Percentiles rank a stretch among this genome's conserved stretches.
Evolutionary conservation across 2,329 filamentous ascomycete genomes (phyloP).

Genomic region (Dactylellina sp.): DNA sequence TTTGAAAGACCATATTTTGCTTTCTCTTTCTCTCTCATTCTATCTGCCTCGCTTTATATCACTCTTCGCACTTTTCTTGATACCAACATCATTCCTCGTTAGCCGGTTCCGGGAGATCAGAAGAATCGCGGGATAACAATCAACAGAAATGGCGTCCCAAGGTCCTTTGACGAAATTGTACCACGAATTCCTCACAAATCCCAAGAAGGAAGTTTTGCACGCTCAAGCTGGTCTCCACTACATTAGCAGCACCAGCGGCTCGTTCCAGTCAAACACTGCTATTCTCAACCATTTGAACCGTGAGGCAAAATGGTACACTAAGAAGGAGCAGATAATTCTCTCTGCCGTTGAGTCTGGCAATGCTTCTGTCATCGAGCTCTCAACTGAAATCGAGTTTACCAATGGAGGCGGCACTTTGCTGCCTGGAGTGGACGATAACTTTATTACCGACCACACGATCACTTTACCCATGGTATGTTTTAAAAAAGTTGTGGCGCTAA

Average conservation of each 20-base stretch:
- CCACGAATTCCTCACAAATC: constrained; percentile 77
- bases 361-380: constrained; percentile 79
- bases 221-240: constrained; percentile 81
- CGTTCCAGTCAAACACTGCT: constrained; percentile 75
- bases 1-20: neutral
- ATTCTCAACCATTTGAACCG: constrained; percentile 82
- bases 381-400: constrained; percentile 84
- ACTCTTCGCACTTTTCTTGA: neutral
- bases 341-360: constrained; percentile 77
- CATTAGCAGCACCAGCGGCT: constrained; percentile 82
- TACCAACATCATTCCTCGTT: no score
- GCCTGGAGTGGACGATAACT: constrained; percentile 92
- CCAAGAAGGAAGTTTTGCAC: constrained; percentile 73
- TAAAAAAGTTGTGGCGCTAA: constrained; percentile 26
- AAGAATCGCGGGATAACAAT: neutral
- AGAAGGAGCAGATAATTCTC: constrained; percentile 82
- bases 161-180: constrained; percentile 65
- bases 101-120: constrained; percentile 18
- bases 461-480: constrained; percentile 81
- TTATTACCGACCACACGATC: constrained; percentile 83
- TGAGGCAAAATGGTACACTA: constrained; percentile 78
- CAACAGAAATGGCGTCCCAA: constrained; percentile 44
- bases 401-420: constrained; percentile 86
- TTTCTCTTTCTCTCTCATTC: neutral
- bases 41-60: neutral